Percentiles rank a stretch among this genome's conserved stretches.
These are phyloP conservation scores for Euphrasia confusa DNA, from an alignment of 257 asterid genomes.

Conservation along the genomic window DNA sequence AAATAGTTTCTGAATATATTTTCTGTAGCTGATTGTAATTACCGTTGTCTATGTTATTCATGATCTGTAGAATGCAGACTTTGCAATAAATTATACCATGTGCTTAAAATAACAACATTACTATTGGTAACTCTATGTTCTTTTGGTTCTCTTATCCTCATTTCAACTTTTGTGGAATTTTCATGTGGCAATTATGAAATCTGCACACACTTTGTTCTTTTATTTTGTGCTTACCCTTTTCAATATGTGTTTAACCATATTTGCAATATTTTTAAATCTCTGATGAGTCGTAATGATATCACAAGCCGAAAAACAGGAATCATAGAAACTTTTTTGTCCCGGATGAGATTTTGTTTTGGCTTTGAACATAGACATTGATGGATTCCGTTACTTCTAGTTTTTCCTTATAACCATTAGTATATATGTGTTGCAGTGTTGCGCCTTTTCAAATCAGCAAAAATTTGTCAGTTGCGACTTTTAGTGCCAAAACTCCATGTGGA, in stretches of 20 bases:
- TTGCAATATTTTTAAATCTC: background rate
- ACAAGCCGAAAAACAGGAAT: no score
- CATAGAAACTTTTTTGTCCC: no score
- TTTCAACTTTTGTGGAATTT: background rate
- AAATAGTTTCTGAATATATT: background rate
- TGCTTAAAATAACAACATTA: background rate
- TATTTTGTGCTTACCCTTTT: background rate
- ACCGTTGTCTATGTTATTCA: background rate
- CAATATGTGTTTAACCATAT: background rate
- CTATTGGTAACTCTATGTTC: background rate
- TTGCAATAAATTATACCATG: background rate
- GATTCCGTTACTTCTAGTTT: no score
- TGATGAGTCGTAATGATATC: no score
- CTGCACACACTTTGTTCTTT: slow-evolving; percentile 2
- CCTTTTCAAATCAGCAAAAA: no score
- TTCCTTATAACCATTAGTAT: no score
- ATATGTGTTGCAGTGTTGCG: background rate
- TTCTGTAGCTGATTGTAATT: background rate
- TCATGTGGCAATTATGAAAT: background rate
- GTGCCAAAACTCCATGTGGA: background rate
- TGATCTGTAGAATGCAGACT: background rate
- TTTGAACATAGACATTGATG: no score
- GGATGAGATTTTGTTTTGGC: no score
- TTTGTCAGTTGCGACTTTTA: background rate
- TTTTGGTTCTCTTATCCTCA: background rate